Percentiles rank a stretch among this genome's conserved stretches.
These are phyloP conservation scores for Calonectria pseudoreteaudii DNA, from an alignment of 2,329 filamentous ascomycete species.

Conservation along the genomic window DNA sequence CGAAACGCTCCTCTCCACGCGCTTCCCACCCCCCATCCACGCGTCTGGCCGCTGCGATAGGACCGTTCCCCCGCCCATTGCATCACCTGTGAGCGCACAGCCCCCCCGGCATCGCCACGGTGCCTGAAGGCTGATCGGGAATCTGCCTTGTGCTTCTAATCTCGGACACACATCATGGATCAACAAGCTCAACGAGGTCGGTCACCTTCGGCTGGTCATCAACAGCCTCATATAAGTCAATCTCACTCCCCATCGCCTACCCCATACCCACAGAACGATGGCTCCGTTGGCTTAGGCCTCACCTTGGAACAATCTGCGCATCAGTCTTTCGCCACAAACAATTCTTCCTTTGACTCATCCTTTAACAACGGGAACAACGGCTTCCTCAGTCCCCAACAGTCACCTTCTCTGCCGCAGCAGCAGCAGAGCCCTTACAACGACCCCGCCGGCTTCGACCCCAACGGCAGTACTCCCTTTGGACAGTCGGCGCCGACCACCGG, in stretches of 20 bases:
- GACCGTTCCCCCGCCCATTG: slow-evolving; percentile 44
- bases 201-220: slow-evolving; percentile 70
- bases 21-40: slow-evolving; percentile 42
- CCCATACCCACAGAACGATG: slow-evolving; percentile 62
- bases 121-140: slow-evolving; percentile 58
- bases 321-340: slow-evolving; percentile 52
- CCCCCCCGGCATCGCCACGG: slow-evolving; percentile 54
- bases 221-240: slow-evolving; percentile 75
- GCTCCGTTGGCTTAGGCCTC: slow-evolving; percentile 67
- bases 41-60: slow-evolving; percentile 45
- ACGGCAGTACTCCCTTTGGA: slow-evolving; percentile 53
- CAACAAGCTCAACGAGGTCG: slow-evolving; percentile 62
- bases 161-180: slow-evolving; percentile 54
- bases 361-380: slow-evolving; percentile 56
- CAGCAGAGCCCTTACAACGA: slow-evolving; percentile 49
- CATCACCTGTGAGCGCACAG: slow-evolving; percentile 54
- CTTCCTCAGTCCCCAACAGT: slow-evolving; percentile 63
- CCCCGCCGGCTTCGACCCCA: slow-evolving; percentile 54
- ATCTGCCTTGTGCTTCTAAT: slow-evolving; percentile 58
- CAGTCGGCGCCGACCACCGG: slow-evolving; percentile 54
- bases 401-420: slow-evolving; percentile 49
- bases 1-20: slow-evolving; percentile 32
- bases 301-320: slow-evolving; percentile 63
- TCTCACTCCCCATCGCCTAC: slow-evolving; percentile 73
- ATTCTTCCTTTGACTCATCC: slow-evolving; percentile 57